phyloP scores from a whole-genome alignment of 106 monocot genomes.

The Dendrobium catenatum region DNA sequence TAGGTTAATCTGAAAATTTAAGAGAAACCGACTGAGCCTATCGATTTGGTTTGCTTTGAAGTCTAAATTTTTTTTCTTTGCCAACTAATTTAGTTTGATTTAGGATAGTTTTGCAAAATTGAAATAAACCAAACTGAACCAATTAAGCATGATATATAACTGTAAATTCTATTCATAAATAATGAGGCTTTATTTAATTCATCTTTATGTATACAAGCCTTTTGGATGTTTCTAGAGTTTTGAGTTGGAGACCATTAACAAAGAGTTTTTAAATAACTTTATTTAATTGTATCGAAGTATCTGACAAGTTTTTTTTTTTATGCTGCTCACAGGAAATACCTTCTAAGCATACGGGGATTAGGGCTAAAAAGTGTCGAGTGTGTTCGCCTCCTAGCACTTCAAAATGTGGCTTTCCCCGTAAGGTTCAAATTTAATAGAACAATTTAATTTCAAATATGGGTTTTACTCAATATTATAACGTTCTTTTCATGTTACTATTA shows the following conservation, averaged over 20 bases:
- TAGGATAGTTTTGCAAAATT: too few relatives aligned
- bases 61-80: too few relatives aligned
- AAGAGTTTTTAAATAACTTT: background rate
- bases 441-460: background rate
- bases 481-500: background rate
- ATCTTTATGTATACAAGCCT: too few relatives aligned
- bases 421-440: background rate
- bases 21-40: too few relatives aligned
- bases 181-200: too few relatives aligned
- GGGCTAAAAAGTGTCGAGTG: conserved; percentile 91
- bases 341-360: conserved; percentile 71
- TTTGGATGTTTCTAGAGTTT: background rate
- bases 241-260: background rate
- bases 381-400: conserved; percentile 63
- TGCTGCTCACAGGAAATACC: conserved; percentile 55
- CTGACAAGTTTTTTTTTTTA: too few relatives aligned
- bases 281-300: background rate
- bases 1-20: too few relatives aligned
- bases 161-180: too few relatives aligned
- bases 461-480: conserved; percentile 2
- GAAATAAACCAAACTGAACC: too few relatives aligned
- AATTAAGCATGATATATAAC: too few relatives aligned
- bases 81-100: too few relatives aligned
- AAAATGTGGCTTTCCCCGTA: conserved; percentile 81
- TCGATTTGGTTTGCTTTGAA: too few relatives aligned